These are phyloP conservation scores for Botrytis byssoidea DNA, from an alignment of 2,329 filamentous ascomycete species.

Conservation along the genomic window DNA sequence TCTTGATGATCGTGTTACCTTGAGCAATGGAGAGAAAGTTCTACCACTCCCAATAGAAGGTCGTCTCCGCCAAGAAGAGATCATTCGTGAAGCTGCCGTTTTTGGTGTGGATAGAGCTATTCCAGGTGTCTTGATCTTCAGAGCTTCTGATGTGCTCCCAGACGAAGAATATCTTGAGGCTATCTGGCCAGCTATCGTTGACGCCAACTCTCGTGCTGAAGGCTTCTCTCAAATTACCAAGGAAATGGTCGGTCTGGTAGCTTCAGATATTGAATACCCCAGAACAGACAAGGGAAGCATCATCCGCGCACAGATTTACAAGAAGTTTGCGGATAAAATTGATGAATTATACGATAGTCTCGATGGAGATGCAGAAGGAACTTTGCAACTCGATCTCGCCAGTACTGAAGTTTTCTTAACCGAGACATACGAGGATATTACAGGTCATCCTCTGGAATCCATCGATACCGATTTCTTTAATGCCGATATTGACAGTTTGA, in stretches of 20 bases:
- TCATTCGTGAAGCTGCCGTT: constrained; percentile 56
- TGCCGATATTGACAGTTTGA: constrained; percentile 57
- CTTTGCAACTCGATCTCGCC: constrained; percentile 27
- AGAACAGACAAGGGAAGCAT: constrained; percentile 55
- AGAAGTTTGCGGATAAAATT: constrained; percentile 46
- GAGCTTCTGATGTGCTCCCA: constrained; percentile 43
- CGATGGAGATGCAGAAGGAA: constrained; percentile 31
- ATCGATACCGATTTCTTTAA: constrained; percentile 57
- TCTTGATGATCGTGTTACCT: constrained; percentile 46
- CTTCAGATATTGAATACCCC: constrained; percentile 44
- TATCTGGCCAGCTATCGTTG: constrained; percentile 52
- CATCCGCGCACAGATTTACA: constrained; percentile 51
- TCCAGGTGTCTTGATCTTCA: constrained; percentile 54
- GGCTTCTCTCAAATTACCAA: constrained; percentile 53
- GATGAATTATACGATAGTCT: constrained; percentile 42
- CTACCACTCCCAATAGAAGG: constrained; percentile 51
- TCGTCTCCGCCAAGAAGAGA: constrained; percentile 50
- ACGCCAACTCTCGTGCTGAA: constrained; percentile 50
- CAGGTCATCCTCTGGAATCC: constrained; percentile 21
- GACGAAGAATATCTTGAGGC: constrained; percentile 48
- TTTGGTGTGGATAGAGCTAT: constrained; percentile 54
- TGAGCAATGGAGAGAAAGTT: constrained; percentile 51
- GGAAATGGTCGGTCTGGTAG: constrained; percentile 53
- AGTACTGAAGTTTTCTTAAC: constrained; percentile 40
- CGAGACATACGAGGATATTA: constrained; percentile 24